Evolutionary conservation across 768 basidiomycete species (phyloP), one percentile per base, ranked within the genome.

Genomic region (Boletus vermiculosoides): DNA sequence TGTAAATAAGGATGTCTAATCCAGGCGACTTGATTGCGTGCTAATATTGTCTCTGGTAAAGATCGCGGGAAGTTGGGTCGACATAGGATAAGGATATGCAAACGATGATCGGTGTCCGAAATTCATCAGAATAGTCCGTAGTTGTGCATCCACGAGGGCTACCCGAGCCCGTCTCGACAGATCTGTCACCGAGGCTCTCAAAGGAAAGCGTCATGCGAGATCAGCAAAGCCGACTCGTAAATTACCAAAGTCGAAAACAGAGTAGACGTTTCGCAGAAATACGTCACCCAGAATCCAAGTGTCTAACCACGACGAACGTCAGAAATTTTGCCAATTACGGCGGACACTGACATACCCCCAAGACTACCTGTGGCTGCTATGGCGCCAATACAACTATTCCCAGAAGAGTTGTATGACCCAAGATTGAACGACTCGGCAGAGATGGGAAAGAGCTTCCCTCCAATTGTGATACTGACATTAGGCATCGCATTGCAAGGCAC

Each of bases 231-330:
- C 77, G n/a, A 80, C 75, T 33, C 63, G 69, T 4, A 40, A 52
- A n/a, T 72, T 68, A 5, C 71, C 76, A 20, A 76, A 54, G 58
- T 80, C 76, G 59, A 81, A 81, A 12, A 70, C 68, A 9, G 78
- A 71, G 59, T 79, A 83, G 28, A 80, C 77, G 50, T 76, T 78
- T 61, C 70, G 73, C 58, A 81, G 58, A 70, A 83, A 80, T 12
- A 68, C 63, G 33, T 74, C 74, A 7, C 76, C 76, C 28, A 77
- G 41, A 46, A 76, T 64, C 74, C 73, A 76, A 16, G 65, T 68
- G 28, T 58, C 63, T 72, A 45, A 25, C 41, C 30, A 39, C 5
- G 36, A 31, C 15, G 5, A n/a, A 22, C 40, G 6, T 59, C 33
- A 47, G 40, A 41, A 42, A 40, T 37, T 1, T 7, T 4, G 0